phyloP scores from a whole-genome alignment of 2,329 filamentous ascomycete species.

The Diplodia scrobiculata region DNA sequence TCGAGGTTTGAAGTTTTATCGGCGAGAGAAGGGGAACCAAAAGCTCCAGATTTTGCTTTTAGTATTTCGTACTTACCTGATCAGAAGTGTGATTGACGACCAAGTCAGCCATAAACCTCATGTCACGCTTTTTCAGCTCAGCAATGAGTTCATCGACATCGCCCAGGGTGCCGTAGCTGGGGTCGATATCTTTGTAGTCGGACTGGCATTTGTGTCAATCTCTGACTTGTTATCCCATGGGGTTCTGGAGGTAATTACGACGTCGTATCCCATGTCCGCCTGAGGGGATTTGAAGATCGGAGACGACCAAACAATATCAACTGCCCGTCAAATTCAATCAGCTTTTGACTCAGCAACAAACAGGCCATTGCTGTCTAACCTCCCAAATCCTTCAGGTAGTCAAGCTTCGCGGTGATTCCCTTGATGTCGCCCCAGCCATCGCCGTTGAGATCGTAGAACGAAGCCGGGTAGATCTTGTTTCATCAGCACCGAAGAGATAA shows the following conservation, averaged over 20 bases:
- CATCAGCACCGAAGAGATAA: not conserved
- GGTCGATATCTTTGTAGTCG: slow-evolving; percentile 67
- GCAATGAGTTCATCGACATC: slow-evolving; percentile 66
- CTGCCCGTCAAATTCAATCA: slow-evolving; percentile 36
- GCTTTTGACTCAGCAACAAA: not conserved
- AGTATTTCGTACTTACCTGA: slow-evolving; percentile 34
- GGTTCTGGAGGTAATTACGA: not conserved
- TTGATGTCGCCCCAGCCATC: slow-evolving; percentile 64
- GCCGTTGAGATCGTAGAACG: slow-evolving; percentile 57
- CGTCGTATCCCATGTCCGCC: slow-evolving; percentile 67
- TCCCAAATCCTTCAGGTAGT: slow-evolving; percentile 56
- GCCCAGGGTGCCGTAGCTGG: slow-evolving; percentile 65
- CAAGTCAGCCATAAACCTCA: slow-evolving; percentile 73
- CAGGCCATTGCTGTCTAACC: not conserved
- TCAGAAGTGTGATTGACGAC: slow-evolving; percentile 78
- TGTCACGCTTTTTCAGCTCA: slow-evolving; percentile 62
- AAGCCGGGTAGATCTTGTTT: slow-evolving; percentile 49
- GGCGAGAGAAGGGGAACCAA: not conserved
- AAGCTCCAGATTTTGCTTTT: not conserved
- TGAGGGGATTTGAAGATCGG: slow-evolving; percentile 68
- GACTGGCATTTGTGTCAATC: slow-evolving; percentile 36
- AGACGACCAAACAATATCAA: slow-evolving; percentile 68
- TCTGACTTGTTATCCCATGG: too few species aligned
- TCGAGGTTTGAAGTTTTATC: not conserved
- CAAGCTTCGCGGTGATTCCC: slow-evolving; percentile 64